Percentiles rank a stretch among this genome's conserved stretches.
phyloP scores from a whole-genome alignment of 345 rosid species.

The Populus alba region DNA sequence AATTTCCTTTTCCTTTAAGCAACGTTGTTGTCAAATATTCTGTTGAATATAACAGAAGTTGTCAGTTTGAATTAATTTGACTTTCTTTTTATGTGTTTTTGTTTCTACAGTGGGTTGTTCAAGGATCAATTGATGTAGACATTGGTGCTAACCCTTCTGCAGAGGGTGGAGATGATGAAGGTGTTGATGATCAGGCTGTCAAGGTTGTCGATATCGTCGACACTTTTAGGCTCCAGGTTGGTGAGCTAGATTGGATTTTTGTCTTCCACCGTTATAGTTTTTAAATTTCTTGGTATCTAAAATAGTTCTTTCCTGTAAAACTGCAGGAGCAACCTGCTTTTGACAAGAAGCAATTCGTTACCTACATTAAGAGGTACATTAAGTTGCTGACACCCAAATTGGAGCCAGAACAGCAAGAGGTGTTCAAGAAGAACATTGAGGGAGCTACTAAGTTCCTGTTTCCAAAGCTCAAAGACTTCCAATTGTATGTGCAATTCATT shows the following conservation, averaged over 20 bases:
- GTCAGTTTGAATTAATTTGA: no score
- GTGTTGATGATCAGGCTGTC: constrained; percentile 28
- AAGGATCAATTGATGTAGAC: constrained; percentile 22
- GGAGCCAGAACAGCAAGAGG: constrained; percentile 18
- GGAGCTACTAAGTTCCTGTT: constrained; percentile 23
- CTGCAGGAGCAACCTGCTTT: constrained; percentile 27
- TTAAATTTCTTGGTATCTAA: neutral
- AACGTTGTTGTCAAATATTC: no score
- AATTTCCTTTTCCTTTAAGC: no score
- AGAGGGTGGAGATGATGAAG: constrained; percentile 24
- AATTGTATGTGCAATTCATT: constrained; percentile 5
- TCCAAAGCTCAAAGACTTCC: constrained; percentile 22
- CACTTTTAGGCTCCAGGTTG: constrained; percentile 28
- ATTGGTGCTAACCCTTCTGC: constrained; percentile 29
- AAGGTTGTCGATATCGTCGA: constrained; percentile 24
- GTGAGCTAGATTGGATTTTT: neutral
- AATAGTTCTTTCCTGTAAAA: neutral
- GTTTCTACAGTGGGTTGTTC: constrained; percentile 22
- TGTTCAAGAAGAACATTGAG: constrained; percentile 23
- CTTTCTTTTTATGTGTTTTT: neutral
- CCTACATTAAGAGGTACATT: constrained; percentile 23
- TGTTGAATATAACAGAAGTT: no score
- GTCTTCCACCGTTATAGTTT: no score
- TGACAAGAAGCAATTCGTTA: constrained; percentile 24
- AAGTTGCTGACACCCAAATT: constrained; percentile 23